Evolutionary conservation across 176 grass and related monocot genomes (phyloP).

Genomic region (Carex kokanica): DNA sequence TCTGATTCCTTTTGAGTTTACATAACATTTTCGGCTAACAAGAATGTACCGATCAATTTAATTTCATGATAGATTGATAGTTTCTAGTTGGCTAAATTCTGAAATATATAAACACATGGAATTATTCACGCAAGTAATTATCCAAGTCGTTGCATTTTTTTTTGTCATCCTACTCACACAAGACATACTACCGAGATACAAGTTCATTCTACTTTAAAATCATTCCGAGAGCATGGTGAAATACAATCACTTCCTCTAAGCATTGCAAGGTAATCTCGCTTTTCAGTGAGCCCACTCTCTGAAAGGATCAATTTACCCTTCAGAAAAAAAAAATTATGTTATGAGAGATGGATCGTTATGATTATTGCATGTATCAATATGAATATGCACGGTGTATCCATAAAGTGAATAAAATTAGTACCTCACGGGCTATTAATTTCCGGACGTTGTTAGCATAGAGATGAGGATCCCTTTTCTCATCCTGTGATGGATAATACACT

Average conservation of each 20-base stretch:
- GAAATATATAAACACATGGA: no score
- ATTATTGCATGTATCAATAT: not conserved
- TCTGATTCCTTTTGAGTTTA: no score
- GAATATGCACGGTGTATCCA: not conserved
- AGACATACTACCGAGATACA: not conserved
- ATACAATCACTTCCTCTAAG: slow-evolving; percentile 67
- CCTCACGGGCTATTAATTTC: slow-evolving; percentile 76
- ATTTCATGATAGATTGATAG: no score
- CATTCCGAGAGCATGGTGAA: slow-evolving; percentile 55
- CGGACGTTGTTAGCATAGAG: slow-evolving; percentile 72
- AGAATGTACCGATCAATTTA: no score
- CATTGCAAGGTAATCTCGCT: slow-evolving; percentile 67
- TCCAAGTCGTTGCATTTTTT: no score
- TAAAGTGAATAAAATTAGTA: slow-evolving; percentile 26
- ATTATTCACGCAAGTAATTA: no score
- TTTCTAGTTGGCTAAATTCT: no score
- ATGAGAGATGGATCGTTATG: not conserved
- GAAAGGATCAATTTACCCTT: slow-evolving; percentile 84
- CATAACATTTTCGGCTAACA: no score
- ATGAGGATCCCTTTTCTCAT: slow-evolving; percentile 75
- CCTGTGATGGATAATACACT: slow-evolving; percentile 68
- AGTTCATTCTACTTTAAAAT: slow-evolving; percentile 77
- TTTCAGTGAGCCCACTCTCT: slow-evolving; percentile 77
- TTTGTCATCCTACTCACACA: no score
- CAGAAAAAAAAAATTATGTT: not conserved